Evolutionary conservation across 129 eudicot genomes (phyloP).

Genomic region (Oenanthe sinensis): DNA sequence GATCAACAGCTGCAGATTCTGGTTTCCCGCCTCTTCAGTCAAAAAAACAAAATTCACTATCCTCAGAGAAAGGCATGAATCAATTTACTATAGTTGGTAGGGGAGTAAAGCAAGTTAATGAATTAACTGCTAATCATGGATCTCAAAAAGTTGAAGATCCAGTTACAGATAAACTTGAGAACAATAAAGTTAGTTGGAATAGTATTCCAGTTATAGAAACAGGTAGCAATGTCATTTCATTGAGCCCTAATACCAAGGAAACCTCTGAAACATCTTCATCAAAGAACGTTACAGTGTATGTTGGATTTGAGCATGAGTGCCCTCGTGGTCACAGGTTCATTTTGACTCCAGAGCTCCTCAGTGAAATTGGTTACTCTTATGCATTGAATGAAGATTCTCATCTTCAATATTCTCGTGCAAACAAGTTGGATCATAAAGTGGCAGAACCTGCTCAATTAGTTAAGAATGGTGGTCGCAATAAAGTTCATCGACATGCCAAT

Average conservation of each 20-base stretch:
- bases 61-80: constrained; percentile 36
- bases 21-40: constrained; percentile 78
- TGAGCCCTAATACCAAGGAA: constrained; percentile 22
- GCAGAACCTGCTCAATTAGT: constrained; percentile 36
- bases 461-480: constrained; percentile 45
- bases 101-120: constrained; percentile 18
- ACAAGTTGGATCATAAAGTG: constrained; percentile 39
- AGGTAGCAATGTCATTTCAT: constrained; percentile 37
- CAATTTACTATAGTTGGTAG: constrained; percentile 27
- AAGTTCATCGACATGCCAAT: constrained; percentile 46
- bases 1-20: constrained; percentile 51
- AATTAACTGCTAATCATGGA: constrained; percentile 23
- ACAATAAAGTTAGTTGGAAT: constrained; percentile 15
- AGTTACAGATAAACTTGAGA: constrained; percentile 21
- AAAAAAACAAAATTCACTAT: constrained; percentile 29
- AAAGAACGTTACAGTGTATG: constrained; percentile 41
- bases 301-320: constrained; percentile 93
- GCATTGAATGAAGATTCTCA: constrained; percentile 45
- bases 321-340: constrained; percentile 92
- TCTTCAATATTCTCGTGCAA: constrained; percentile 21
- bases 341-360: constrained; percentile 63
- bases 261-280: constrained; percentile 18
- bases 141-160: constrained; percentile 26
- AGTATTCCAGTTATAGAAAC: constrained; percentile 38
- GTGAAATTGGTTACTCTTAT: constrained; percentile 53